Percentiles rank a stretch among this genome's conserved stretches.
These are phyloP conservation scores for Sergeia podlipaevii DNA, from an alignment of 208 protist species.

Conservation along the genomic window DNA sequence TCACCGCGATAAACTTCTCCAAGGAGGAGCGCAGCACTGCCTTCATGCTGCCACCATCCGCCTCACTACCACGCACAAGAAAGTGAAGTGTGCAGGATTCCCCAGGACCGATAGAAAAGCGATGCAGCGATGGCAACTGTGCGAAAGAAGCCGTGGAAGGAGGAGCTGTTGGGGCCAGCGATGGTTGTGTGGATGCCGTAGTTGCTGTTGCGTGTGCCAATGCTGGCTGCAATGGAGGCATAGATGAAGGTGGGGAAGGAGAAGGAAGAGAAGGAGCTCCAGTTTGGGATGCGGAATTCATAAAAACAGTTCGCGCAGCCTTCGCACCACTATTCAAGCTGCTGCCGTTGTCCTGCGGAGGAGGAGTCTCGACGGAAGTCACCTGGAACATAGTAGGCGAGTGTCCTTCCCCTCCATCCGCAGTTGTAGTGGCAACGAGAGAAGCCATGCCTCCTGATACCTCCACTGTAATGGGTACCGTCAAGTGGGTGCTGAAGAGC, in stretches of 20 bases:
- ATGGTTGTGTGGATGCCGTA: not conserved
- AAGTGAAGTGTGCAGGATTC: too few relatives aligned
- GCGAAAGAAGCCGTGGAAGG: not conserved
- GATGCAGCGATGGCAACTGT: not conserved
- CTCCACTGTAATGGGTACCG: conserved; percentile 31
- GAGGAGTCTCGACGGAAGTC: too few relatives aligned
- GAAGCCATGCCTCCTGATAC: conserved; percentile 15
- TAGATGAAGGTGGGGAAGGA: too few relatives aligned
- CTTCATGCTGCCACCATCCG: conserved; percentile 7
- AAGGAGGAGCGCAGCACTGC: conserved; percentile 32
- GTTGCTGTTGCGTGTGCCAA: not conserved
- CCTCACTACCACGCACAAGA: conserved; percentile 2
- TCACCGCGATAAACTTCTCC: conserved; percentile 65
- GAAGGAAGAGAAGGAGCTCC: too few relatives aligned
- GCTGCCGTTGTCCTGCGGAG: too few relatives aligned
- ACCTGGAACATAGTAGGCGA: too few relatives aligned
- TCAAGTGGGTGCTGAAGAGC: conserved; percentile 37
- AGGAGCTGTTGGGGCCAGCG: not conserved
- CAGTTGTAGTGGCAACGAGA: not conserved
- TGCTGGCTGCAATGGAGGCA: too few relatives aligned
- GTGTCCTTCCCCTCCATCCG: not conserved
- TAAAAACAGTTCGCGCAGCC: too few relatives aligned
- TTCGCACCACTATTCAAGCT: too few relatives aligned
- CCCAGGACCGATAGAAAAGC: too few relatives aligned
- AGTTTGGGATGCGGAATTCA: too few relatives aligned